A percentile compares a stretch with the other conserved stretches of the same genome.
These are phyloP conservation scores for Herpetospermum pedunculosum DNA, from an alignment of 306 rosid genomes.

Conservation along the genomic window DNA sequence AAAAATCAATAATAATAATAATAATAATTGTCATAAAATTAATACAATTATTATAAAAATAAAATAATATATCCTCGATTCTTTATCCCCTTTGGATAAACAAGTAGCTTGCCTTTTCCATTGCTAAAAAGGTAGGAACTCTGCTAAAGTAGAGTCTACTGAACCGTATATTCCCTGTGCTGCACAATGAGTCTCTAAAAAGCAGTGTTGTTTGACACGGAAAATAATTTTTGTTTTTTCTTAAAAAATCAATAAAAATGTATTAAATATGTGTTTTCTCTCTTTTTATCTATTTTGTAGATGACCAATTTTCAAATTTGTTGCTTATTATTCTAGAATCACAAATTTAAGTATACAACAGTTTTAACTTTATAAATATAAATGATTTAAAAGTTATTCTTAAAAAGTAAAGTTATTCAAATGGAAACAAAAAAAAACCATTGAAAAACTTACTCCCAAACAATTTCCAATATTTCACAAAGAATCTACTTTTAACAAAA, in stretches of 20 bases:
- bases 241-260: not conserved
- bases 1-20: not conserved
- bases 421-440: not conserved
- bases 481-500: not conserved
- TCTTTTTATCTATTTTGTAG: not conserved
- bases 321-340: not conserved
- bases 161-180: slow-evolving; percentile 9
- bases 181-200: not conserved
- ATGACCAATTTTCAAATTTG: not conserved
- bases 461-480: not conserved
- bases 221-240: not conserved
- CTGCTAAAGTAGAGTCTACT: not conserved
- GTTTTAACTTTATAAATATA: not conserved
- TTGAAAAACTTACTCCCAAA: not conserved
- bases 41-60: not conserved
- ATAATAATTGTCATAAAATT: not conserved
- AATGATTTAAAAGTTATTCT: not conserved
- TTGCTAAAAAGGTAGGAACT: not conserved
- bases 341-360: not conserved
- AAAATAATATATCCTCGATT: not conserved
- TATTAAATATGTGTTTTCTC: not conserved
- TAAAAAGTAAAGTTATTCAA: not conserved
- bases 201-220: not conserved
- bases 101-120: not conserved
- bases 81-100: not conserved